phyloP scores from a whole-genome alignment of 2,329 filamentous ascomycete species.

The Moelleriella libera region DNA sequence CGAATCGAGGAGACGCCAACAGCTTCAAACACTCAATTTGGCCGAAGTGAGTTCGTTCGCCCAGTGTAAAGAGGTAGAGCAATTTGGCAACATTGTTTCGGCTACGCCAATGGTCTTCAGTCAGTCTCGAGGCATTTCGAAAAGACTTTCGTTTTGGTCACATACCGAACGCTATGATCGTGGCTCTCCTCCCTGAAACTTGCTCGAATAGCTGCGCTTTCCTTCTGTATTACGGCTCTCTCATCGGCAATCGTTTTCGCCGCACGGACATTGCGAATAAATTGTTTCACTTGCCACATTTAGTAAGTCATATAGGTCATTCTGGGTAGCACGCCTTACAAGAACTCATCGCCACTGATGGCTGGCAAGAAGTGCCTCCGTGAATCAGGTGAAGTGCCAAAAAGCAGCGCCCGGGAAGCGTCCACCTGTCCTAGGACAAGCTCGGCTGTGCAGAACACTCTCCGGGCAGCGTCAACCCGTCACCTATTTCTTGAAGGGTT shows the following conservation, averaged over 20 bases:
- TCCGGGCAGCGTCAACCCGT: too few species aligned
- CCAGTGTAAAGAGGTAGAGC: constrained; percentile 93
- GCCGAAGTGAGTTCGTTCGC: constrained; percentile 94
- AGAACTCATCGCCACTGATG: constrained; percentile 22
- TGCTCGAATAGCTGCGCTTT: constrained; percentile 92
- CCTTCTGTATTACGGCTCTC: constrained; percentile 94
- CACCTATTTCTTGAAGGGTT: too few species aligned
- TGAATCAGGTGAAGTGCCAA: background rate
- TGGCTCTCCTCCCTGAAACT: constrained; percentile 96
- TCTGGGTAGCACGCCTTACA: constrained; percentile 12
- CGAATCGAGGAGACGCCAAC: constrained; percentile 89
- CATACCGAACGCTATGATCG: constrained; percentile 79
- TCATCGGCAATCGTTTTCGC: constrained; percentile 99
- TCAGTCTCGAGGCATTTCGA: background rate
- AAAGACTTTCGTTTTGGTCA: background rate
- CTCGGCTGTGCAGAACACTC: too few species aligned
- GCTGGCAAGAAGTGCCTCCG: background rate
- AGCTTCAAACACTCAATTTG: constrained; percentile 99
- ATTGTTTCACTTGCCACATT: constrained; percentile 74
- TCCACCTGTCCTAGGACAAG: background rate
- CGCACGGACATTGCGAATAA: constrained; percentile 96
- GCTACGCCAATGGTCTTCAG: constrained; percentile 28
- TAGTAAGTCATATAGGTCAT: background rate
- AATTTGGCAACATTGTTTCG: constrained; percentile 98
- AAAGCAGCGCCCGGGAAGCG: background rate